These are phyloP conservation scores for Cordia subcordata DNA, from an alignment of 257 asterid genomes.

Conservation along the genomic window DNA sequence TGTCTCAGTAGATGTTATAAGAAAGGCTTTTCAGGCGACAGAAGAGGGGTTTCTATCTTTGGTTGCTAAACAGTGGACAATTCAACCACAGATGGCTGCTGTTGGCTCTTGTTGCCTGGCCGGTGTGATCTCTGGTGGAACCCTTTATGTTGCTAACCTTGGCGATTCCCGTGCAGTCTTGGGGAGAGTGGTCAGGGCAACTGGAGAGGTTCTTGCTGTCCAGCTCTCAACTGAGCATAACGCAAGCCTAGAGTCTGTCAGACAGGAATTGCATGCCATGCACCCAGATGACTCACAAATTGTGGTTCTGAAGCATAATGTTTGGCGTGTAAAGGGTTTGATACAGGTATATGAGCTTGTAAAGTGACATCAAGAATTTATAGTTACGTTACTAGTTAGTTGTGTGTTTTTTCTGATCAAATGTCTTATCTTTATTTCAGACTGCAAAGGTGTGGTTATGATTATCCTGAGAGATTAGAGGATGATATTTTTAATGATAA, in stretches of 20 bases:
- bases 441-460: no score
- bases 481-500: no score
- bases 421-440: no score
- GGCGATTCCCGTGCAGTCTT: constrained; percentile 53
- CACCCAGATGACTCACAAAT: constrained; percentile 48
- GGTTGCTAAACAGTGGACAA: constrained; percentile 38
- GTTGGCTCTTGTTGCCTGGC: constrained; percentile 52
- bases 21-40: constrained; percentile 46
- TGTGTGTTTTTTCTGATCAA: no score
- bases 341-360: constrained; percentile 30
- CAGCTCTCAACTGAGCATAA: constrained; percentile 48
- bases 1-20: constrained; percentile 43
- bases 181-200: constrained; percentile 39
- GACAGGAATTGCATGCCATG: constrained; percentile 45
- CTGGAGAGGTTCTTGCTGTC: constrained; percentile 43
- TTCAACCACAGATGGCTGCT: constrained; percentile 42
- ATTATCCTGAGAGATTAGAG: no score
- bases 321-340: constrained; percentile 53
- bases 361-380: no score
- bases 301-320: constrained; percentile 42
- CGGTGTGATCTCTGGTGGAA: constrained; percentile 33
- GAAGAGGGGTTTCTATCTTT: constrained; percentile 41
- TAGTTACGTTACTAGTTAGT: no score
- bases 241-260: constrained; percentile 41
- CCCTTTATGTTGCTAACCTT: constrained; percentile 39